Evolutionary conservation across 1,284 basidiomycete genomes (phyloP), one percentile per base, ranked within the genome.

Genomic region (Caloboletus firmus): DNA sequence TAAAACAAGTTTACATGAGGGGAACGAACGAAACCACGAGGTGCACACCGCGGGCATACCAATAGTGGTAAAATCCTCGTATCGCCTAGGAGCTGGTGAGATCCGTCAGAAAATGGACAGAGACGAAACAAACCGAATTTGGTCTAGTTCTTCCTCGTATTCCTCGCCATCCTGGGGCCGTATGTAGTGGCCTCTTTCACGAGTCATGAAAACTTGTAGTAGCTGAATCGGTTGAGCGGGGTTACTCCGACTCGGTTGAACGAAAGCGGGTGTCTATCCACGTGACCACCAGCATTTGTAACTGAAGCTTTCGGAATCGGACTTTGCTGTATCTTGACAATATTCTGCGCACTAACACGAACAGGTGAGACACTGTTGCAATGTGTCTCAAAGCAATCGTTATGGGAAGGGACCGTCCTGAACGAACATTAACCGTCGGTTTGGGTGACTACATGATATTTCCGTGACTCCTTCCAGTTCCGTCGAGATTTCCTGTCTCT

Each of bases 51-150:
- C 60, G 52, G 46, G 71, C 78, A 64, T 60, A 84, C 86, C 87
- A 52, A 89, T 88, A 31, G 87, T 89, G 24, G 86, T 89, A 67
- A 96, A 95, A 74, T 95, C 93, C 73, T 88, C 83, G 74, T 90
- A 89, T 54, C 85, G 85, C 61, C 87, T 90, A 65, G 58, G 47
- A 66, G 32, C 36, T 55, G 50, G 51, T 70, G 39, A 72, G 67
- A 43, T 57, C 42, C 35, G 39, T 18, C 18, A n/a, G 17, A 40
- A 47, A 35, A 24, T 24, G 18, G 51, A 41, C 18, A 8, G 45
- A 20, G 48, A 49, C 22, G 20, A 36, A 24, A 56, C 67, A 45
- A 36, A 69, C 68, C 63, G 63, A 44, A 69, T 69, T 44, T 61
- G 65, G 26, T 72, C 68, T 22, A 72, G 45, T 37, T 70, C 67